Percentiles rank a stretch among this genome's conserved stretches.
phyloP scores from a whole-genome alignment of 1,284 basidiomycete genomes.

The Malassezia cuniculi region DNA sequence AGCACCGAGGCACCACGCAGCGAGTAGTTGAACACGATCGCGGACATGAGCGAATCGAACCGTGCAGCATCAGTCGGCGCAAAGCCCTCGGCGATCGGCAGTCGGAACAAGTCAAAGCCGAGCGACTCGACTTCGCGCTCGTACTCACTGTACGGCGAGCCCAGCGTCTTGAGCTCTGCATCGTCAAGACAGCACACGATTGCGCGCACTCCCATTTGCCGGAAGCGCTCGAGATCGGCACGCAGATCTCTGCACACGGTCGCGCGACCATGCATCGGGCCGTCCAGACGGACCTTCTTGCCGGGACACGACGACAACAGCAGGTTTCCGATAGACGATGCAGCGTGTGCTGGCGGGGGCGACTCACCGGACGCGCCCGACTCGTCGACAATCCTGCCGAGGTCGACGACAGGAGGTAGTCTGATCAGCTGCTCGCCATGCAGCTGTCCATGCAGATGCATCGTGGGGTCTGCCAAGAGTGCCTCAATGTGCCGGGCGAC shows the following conservation, averaged over 20 bases:
- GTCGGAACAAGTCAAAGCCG: constrained; percentile 64
- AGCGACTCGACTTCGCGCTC: constrained; percentile 53
- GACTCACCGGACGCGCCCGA: too few relatives aligned
- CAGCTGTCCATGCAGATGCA: constrained; percentile 16
- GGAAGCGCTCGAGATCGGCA: constrained; percentile 65
- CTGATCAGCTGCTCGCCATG: constrained; percentile 27
- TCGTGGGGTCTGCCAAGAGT: constrained; percentile 12
- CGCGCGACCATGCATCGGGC: constrained; percentile 65
- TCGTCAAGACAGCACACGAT: constrained; percentile 80
- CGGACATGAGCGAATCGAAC: constrained; percentile 61
- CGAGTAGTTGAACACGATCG: constrained; percentile 63
- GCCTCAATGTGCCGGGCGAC: not conserved
- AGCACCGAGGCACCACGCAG: constrained; percentile 62
- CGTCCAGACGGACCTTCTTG: constrained; percentile 78
- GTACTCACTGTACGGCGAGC: constrained; percentile 71
- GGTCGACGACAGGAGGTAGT: constrained; percentile 20
- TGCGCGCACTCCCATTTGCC: constrained; percentile 61
- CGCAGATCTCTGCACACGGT: constrained; percentile 72
- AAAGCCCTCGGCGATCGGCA: constrained; percentile 79
- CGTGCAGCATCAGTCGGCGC: constrained; percentile 69
- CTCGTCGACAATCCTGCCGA: constrained; percentile 9
- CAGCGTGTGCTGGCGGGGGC: too few relatives aligned
- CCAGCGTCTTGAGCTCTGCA: constrained; percentile 68
- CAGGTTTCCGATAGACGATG: constrained; percentile 62
- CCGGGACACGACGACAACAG: constrained; percentile 85